Evolutionary conservation across 2,329 filamentous ascomycete species (phyloP), one percentile per base, ranked within the genome.

Genomic region (Colletotrichum destructivum): DNA sequence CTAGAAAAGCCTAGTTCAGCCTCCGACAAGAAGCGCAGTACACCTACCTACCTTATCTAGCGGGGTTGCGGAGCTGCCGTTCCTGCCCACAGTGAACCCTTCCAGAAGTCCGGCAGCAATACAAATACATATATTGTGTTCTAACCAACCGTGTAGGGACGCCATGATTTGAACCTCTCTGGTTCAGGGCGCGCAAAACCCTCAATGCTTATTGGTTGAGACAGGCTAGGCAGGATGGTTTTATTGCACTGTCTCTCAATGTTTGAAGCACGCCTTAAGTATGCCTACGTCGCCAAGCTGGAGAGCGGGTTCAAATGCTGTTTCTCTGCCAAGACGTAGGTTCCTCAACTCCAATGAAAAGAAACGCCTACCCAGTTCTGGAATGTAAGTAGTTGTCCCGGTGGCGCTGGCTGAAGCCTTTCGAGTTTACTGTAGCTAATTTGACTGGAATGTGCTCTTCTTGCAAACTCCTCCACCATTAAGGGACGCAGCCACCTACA

Each of bases 11-110:
- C 31, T 3, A n/a, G 23, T 49, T 51, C 35, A 42, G 54, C 15
- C 44, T 40, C 35, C 35, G 54, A 31, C 11, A 31, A 40, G 31
- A 40, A 40, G 16, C 38, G 18, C 59, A 26, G 44, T 49, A 18
- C 16, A 47, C 44, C 44, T 31, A 47, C 44, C 44, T 31, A 63
- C 49, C 47, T 68, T 57, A 42, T 51, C 66, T 40, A 47, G 66
- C 51, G 51, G 64, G 66, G 60, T 68, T 49, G 21, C 47, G 42
- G 60, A 69, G 66, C 60, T 68, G 42, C 52, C 46, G 21, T 38
- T 6, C 42, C 40, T 42, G 26, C 40, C 42, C 16, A 21, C 31
- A 6, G 11, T 16, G 46, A 35, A 51, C 4, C 23, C 35, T 26
- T 21, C 31, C 26, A 54, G 23, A 54, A 16, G 26, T 44, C 8